A percentile compares a stretch with the other conserved stretches of the same genome.
Conservation (phyloP, 192 early-diverging fungal species). For the Coemansia furcata region DNA sequence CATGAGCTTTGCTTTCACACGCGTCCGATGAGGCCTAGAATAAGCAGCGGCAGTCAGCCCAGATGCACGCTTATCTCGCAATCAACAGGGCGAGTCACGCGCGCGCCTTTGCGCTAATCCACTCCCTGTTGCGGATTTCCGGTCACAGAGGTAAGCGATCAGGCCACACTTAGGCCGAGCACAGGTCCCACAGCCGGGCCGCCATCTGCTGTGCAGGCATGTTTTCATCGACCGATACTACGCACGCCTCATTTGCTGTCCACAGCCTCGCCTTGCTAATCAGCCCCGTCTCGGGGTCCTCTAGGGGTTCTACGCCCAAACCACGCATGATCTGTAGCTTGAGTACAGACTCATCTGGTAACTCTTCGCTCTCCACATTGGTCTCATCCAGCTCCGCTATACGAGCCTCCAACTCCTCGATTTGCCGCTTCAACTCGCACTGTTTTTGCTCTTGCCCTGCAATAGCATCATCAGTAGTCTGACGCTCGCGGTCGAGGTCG, state of each 20-base stretch:
- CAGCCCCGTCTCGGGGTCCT: slow-evolving; percentile 7
- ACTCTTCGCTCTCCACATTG: slow-evolving; percentile 13
- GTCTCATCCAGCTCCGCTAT: slow-evolving; percentile 17
- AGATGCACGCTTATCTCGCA: background rate
- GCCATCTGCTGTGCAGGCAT: slow-evolving; percentile 34
- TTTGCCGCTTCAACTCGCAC: slow-evolving; percentile 9
- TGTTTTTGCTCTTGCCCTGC: slow-evolving; percentile 9
- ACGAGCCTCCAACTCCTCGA: slow-evolving; percentile 19
- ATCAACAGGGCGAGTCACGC: slow-evolving; percentile 3
- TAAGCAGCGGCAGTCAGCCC: background rate
- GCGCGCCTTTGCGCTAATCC: background rate
- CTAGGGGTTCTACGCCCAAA: slow-evolving; percentile 41
- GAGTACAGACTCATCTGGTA: slow-evolving; percentile 26
- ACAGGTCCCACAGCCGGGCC: slow-evolving; percentile 45
- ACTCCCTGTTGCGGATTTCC: background rate
- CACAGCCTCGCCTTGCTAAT: slow-evolving; percentile 21
- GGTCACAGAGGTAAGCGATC: background rate
- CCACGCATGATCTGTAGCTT: slow-evolving; percentile 35
- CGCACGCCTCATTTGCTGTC: slow-evolving; percentile 15
- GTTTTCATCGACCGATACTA: slow-evolving; percentile 9
- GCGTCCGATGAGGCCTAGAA: background rate
- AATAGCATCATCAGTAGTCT: slow-evolving; percentile 13
- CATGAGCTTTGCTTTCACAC: background rate
- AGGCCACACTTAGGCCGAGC: slow-evolving; percentile 14
- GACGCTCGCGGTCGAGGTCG: slow-evolving; percentile 23